Evolutionary conservation across 2,329 filamentous ascomycete species (phyloP), one percentile per base, ranked within the genome.

Genomic region (Sporothrix inflata): DNA sequence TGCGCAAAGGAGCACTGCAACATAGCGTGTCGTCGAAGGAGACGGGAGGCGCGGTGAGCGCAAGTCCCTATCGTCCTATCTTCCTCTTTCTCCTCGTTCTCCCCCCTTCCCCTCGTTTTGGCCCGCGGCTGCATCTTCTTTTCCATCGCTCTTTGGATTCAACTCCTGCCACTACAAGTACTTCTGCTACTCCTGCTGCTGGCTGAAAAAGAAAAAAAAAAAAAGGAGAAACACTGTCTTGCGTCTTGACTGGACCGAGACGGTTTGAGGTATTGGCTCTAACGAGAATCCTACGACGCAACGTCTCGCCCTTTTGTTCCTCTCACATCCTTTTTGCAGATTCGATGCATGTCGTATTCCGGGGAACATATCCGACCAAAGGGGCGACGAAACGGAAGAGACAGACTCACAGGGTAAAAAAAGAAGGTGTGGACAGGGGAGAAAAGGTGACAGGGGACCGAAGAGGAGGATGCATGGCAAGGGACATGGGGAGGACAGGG

Each of bases 281-380:
- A 38, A 12, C 8, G n/a, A 12, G 3, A 24, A 42, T 61, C 57
- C 57, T 61, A 5, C 34, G 34, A 40, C 53, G 53, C 27, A 57
- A 14, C 53, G n/a, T n/a, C n/a, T n/a, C n/a, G n/a, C n/a, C n/a
- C n/a, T n/a, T n/a, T n/a, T n/a, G 30, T 61, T 19, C 9, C 8
- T 38, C 19, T 19, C 34, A 12, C 57, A 42, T 63, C 57, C 57
- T 63, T 40, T 34, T 34, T 34, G 57, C 34, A 34, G 57, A n/a
- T 42, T 49, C 38, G 40, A 65, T 47, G 24, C 14, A 65, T 12
- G 42, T 67, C 47, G 38, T 55, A 53, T 53, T 69, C 66, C 66
- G 66, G 66, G 66, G 47, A 68, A 69, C n/a, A 55, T 47, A 69
- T 69, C 66, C 47, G 66, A 55, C 47, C 49, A 21, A 47, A 34